Evolutionary conservation across 1,139 yeast species (phyloP), one percentile per base, ranked within the genome.

Genomic region (Pichia sp.): DNA sequence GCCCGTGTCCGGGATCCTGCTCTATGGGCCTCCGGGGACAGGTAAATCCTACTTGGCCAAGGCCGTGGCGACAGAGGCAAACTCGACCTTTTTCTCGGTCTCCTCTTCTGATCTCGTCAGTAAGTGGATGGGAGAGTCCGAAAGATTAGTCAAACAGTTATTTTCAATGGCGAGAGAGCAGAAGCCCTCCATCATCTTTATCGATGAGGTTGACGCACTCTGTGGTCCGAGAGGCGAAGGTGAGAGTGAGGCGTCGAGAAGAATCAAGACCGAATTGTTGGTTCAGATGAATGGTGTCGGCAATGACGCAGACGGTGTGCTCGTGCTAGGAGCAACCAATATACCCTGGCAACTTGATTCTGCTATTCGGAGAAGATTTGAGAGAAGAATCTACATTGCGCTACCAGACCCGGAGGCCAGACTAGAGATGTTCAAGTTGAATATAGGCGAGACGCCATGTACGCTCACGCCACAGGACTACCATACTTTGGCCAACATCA

Each of bases 231-330:
- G 99, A 72, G 99, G 98, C 36, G 99, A 93, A 68, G 97, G 97
- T 30, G 99, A 93, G 69, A 85, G 95, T 63, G 99, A 95, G 71
- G 99, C 99, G 0, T 84, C 92, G 50, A 81, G 99, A 68, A 84
- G 99, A 74, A 92, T 95, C 66, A 93, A 95, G 70, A 95, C 99
- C 0, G 99, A 95, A 70, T 76, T 95, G 54, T 78, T 95, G 65
- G 98, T 95, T 8, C 99, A 95, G 70, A 95, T 95, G 99, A 93
- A 93, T 70, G 99, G 99, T 64, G 99, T 95, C 6, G 99, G 99
- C n/a, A 92, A 90, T 68, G 99, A 95, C 69, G 76, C 96, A 1
- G 79, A 80, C 51, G 99, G 99, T 8, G 98, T 95, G 1, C 75
- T 95, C 47, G 99, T 95, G 0, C 76, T 95, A 52, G 99, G 99